Evolutionary conservation across 345 rosid species (phyloP), one percentile per base, ranked within the genome.

Genomic region (Euclidium syriacum): DNA sequence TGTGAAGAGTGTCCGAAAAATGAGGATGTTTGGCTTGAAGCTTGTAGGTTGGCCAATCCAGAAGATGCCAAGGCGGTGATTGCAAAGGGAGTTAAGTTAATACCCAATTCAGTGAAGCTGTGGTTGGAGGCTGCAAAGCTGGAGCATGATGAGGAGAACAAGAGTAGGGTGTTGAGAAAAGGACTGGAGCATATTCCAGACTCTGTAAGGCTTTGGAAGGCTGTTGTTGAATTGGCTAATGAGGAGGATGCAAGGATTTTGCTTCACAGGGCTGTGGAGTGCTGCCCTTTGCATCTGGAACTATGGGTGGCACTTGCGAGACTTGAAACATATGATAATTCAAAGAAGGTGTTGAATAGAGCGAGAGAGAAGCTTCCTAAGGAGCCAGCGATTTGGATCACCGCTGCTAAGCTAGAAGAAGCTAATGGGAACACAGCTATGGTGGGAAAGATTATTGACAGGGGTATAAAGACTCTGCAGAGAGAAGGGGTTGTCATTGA

Each of bases 1-100:
- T 92, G 96, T 1, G 97, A 89, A 64, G 97, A 92, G 75, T 92
- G 97, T 64, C 96, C 96, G 1, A 87, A 70, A 63, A 89, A 75
- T 41, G 98, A 92, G 46, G 97, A 89, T 78, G 95, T 87, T 43
- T 92, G 95, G 98, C 70, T 89, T 51, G 96, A 92, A 68, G 97
- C 98, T 2, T 92, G 97, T 68, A 75, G 98, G 64, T 70, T 92
- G 66, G 77, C 98, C 0, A 81, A 81, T 63, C 94, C 96, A 2
- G 97, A 80, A 52, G 97, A 92, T 51, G 91, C 98, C 10, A 92
- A 89, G 76, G 94, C 81, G 5, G 96, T 87, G 64, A 82, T 89
- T 76, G 97, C 98, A 12, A 81, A 35, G 73, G 97, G 96, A 38
- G 88, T 82, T 50, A 92, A 85, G 72, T 73, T 80, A 17, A 92